Conservation (phyloP, 371 early-diverging fungal species). For the Vairimorpha ceranae region DNA sequence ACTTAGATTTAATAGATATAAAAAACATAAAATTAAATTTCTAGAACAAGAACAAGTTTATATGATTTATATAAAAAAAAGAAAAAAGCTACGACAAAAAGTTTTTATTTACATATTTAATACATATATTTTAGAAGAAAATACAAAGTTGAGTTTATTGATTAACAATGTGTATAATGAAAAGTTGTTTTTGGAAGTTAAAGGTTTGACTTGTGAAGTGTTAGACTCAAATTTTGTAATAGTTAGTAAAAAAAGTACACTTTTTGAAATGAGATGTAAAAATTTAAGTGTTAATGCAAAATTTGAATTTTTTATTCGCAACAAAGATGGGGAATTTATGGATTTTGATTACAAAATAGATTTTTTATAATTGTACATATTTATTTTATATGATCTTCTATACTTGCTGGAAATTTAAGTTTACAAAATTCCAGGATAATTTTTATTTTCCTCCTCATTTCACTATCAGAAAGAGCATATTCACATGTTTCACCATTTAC, state of each 20-base stretch:
- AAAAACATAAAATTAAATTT: neutral
- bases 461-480: too few relatives aligned
- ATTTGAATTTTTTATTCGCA: neutral
- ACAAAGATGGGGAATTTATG: neutral
- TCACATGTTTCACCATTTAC: too few relatives aligned
- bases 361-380: neutral
- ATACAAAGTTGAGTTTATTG: neutral
- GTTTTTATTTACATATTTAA: constrained; percentile 6
- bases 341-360: neutral
- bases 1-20: neutral
- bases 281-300: neutral
- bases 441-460: too few relatives aligned
- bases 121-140: neutral
- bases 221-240: neutral
- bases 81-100: neutral
- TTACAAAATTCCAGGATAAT: too few relatives aligned
- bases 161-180: neutral
- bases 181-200: neutral
- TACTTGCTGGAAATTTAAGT: too few relatives aligned
- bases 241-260: neutral
- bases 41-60: neutral
- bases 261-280: constrained; percentile 5
- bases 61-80: neutral
- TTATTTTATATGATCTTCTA: too few relatives aligned
- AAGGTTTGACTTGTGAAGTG: neutral